Conservation (phyloP, 1,284 basidiomycete species). For the Puccinia hordei region DNA sequence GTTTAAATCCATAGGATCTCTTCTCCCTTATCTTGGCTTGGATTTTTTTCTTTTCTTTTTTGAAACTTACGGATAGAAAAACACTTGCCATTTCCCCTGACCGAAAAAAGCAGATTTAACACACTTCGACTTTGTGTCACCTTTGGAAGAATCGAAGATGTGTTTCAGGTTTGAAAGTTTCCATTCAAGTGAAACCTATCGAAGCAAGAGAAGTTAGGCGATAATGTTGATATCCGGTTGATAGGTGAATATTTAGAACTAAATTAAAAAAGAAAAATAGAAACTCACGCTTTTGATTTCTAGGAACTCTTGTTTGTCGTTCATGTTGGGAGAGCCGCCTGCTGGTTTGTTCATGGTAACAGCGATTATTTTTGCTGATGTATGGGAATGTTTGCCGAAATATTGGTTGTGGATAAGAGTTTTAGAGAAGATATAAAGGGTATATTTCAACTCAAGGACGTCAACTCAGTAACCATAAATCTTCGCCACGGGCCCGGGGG, state of each 20-base stretch:
- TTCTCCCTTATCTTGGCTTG: no score
- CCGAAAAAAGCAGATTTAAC: slow-evolving; percentile 57
- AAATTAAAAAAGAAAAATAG: neutral
- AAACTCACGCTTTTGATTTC: slow-evolving; percentile 38
- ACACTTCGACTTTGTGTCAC: slow-evolving; percentile 60
- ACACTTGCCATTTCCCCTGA: slow-evolving; percentile 57
- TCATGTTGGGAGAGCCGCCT: neutral
- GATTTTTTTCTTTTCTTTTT: neutral
- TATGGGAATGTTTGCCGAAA: neutral
- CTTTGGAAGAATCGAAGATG: slow-evolving; percentile 59
- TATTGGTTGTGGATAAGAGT: neutral
- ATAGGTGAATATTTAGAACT: neutral
- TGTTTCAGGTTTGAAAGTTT: slow-evolving; percentile 58
- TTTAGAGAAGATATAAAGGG: no score
- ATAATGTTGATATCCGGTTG: neutral
- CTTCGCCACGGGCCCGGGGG: no score
- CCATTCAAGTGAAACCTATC: slow-evolving; percentile 57
- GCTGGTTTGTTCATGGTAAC: slow-evolving; percentile 7
- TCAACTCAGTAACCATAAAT: no score
- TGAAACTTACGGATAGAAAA: slow-evolving; percentile 55
- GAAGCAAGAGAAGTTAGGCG: neutral
- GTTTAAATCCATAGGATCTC: neutral
- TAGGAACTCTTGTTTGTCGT: slow-evolving; percentile 35
- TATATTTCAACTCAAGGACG: no score
- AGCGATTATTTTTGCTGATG: neutral